These are phyloP conservation scores for Yamagishiella unicocca DNA, from an alignment of 139 green algal species.

Conservation along the genomic window DNA sequence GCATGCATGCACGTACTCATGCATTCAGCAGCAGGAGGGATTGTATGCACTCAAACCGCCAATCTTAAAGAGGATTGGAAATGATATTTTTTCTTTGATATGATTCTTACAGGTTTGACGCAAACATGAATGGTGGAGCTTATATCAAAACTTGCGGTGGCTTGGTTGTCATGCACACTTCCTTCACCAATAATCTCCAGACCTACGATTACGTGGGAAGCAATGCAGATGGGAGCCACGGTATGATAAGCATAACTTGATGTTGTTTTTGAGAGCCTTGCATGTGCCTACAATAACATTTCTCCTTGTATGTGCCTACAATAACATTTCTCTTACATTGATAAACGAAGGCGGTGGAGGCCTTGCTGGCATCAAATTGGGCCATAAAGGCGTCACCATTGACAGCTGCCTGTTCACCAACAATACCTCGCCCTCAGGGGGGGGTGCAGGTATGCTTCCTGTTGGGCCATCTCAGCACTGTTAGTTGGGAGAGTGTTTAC, in stretches of 20 bases:
- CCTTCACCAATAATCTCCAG: background rate
- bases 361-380: background rate
- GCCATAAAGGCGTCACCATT: background rate
- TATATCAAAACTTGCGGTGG: background rate
- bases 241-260: background rate
- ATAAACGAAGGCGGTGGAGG: background rate
- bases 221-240: no score
- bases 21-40: no score
- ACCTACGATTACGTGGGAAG: background rate
- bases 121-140: background rate
- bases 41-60: no score
- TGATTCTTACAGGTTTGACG: background rate
- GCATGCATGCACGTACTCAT: no score
- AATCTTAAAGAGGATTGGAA: no score
- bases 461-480: no score
- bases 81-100: no score
- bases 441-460: background rate
- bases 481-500: no score
- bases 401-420: background rate
- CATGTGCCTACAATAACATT: background rate
- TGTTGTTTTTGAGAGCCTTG: background rate
- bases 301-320: no score
- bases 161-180: background rate
- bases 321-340: no score
- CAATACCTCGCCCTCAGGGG: background rate